phyloP scores from a whole-genome alignment of 352 stramenopile species.

The Phytophthora colocasiae region DNA sequence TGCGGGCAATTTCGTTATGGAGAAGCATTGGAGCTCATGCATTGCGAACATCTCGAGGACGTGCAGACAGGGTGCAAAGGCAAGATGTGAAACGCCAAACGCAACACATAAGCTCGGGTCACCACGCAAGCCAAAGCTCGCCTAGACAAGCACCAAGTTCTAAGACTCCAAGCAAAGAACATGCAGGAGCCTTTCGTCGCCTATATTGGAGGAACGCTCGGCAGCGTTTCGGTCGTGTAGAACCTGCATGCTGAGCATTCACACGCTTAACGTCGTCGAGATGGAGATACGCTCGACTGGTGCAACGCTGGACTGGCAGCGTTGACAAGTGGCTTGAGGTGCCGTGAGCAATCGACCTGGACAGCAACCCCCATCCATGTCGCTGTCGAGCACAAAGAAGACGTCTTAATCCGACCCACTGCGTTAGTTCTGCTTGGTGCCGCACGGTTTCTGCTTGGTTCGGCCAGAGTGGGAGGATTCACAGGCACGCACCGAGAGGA shows the following conservation, averaged over 20 bases:
- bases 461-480: slow-evolving; percentile 16
- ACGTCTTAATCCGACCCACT: slow-evolving; percentile 3
- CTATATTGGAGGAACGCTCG: background rate
- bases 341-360: slow-evolving; percentile 16
- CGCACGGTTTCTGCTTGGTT: slow-evolving; percentile 20
- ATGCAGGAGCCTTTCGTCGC: background rate
- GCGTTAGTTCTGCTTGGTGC: slow-evolving; percentile 1
- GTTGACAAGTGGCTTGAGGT: slow-evolving; percentile 5
- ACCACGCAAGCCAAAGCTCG: slow-evolving; percentile 4
- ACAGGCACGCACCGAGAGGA: slow-evolving; percentile 13
- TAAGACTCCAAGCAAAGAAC: slow-evolving; percentile 9
- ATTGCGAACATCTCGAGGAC: slow-evolving; percentile 6
- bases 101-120: slow-evolving; percentile 20
- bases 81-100: slow-evolving; percentile 24
- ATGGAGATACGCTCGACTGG: slow-evolving; percentile 5
- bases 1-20: slow-evolving; percentile 16
- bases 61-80: slow-evolving; percentile 13
- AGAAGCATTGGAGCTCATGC: slow-evolving; percentile 1
- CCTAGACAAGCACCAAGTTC: slow-evolving; percentile 5
- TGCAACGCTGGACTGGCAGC: slow-evolving; percentile 1
- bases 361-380: background rate
- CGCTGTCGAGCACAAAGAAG: background rate
- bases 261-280: slow-evolving; percentile 8
- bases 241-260: slow-evolving; percentile 1
- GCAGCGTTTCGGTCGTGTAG: too few species aligned